Evolutionary conservation across 2,329 filamentous ascomycete species (phyloP), one percentile per base, ranked within the genome.

Genomic region (Hypoxylon sp.): DNA sequence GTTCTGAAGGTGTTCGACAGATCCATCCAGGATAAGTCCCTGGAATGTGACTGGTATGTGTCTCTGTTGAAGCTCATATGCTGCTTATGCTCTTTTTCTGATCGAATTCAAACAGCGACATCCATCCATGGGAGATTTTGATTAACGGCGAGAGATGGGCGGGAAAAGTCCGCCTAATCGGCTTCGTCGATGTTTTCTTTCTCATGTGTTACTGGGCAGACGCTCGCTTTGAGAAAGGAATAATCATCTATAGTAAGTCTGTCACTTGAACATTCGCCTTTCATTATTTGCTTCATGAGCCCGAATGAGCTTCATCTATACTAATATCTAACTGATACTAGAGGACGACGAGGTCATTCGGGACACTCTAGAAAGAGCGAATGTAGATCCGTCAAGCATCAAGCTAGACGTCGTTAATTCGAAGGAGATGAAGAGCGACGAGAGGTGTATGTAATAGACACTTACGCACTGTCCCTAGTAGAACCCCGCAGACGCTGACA

Each of bases 111-210:
- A 56, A 64, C 49, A 79, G 76, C 53, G 76, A 78, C 51, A 75
- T 79, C 49, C 75, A 79, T 59, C 76, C 76, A 1, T 79, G 76
- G 77, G 76, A 79, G n/a, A 74, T 78, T 25, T 64, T 74, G 23
- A 73, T 79, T 49, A 75, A 79, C 64, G 72, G 69, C 5, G 69
- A 78, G 52, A 67, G 72, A 36, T 78, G 74, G 75, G 69, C 72
- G n/a, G 77, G 77, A 13, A 78, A 75, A 63, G 61, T 78, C 41
- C 76, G 76, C 23, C 69, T 79, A n/a, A 70, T 79, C n/a, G 77
- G 76, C 6, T 79, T 79, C 50, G 75, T 79, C 28, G 77, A 78
- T 53, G 71, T 75, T 2, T 77, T 78, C 62, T 78, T 77, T 55
- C 72, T 79, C 38, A 75, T 79, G 17, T 75, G 75, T 50, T 79